Base-by-base conservation (phyloP, 2,329 filamentous ascomycete genomes). In the Orbilia blumenaviensis region DNA sequence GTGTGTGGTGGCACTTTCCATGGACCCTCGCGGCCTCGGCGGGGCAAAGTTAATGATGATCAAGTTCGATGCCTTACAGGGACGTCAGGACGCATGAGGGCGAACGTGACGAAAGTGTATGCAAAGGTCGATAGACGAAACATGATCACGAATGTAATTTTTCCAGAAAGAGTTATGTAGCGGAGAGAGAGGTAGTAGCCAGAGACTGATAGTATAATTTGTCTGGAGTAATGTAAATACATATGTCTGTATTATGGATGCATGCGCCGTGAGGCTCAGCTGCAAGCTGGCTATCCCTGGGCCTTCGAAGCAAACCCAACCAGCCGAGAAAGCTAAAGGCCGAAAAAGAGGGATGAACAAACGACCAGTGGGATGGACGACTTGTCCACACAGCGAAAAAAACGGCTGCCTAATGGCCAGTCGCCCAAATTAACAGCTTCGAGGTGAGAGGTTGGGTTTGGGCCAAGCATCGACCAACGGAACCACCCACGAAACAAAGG, bases 401-500 rank as follows among this genome's bases (percentile, higher is more conserved):
- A 66, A 67, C 69, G 52, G 69, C 69, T 74, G 69, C 69, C 69
- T 74, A 74, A 58, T 58, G 44, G 21, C 32, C 21, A 18, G 56
- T 61, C 32, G 60, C 42, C 69, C 60, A 74, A 74, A 74, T 67
- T 74, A 58, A 60, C 46, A 38, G 42, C 34, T 34, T 46, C 21
- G 32, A 18, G 21, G 44, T 46, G 60, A 72, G 58, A 64, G 67
- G 67, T 72, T 72, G 58, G 56, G 46, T 46, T 38, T 54, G 34
- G 52, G 34, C 67, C 67, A 64, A 72, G 67, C 27, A 60, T 50
- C 18, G 56, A 56, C 54, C 58, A 42, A 34, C 58, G 67, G 67
- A 72, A 72, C 67, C 50, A 64, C 66, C 58, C 56, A 66, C 48
- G 60, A 72, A 72, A 72, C 66, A 63, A 63, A 71, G 67, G 66